Evolutionary conservation across 139 green algal species (phyloP).

Genomic region (Chlorella sorokiniana): DNA sequence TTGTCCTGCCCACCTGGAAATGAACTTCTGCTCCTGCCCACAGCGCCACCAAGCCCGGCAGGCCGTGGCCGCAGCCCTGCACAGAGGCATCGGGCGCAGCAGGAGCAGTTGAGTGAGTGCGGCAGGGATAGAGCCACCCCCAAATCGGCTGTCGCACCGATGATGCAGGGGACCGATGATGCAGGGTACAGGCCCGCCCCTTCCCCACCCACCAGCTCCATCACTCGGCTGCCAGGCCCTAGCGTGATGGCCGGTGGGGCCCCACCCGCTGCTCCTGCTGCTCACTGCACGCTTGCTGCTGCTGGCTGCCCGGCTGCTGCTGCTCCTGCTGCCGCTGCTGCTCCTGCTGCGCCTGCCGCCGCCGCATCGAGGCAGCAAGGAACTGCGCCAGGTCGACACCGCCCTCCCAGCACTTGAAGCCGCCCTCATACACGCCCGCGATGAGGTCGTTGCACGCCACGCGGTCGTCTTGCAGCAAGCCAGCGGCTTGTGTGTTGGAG

Average conservation of each 20-base stretch:
- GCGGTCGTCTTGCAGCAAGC: not conserved
- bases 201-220: slow-evolving; percentile 32
- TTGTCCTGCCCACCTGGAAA: slow-evolving; percentile 38
- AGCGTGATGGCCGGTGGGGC: not conserved
- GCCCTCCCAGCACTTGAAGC: slow-evolving; percentile 96
- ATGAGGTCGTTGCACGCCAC: slow-evolving; percentile 38
- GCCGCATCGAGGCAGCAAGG: slow-evolving; percentile 48
- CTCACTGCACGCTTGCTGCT: not conserved
- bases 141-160: no score
- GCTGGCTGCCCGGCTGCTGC: not conserved
- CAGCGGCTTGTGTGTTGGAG: slow-evolving; percentile 15
- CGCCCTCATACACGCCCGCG: slow-evolving; percentile 57
- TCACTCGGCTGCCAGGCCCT: not conserved
- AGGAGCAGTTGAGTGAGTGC: not conserved
- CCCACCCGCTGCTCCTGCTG: not conserved
- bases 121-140: not conserved
- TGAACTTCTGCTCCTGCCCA: slow-evolving; percentile 57
- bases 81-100: not conserved
- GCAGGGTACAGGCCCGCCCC: no score
- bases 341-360: not conserved
- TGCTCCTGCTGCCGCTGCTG: not conserved
- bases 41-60: slow-evolving; percentile 83
- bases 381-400: slow-evolving; percentile 74
- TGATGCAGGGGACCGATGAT: no score
- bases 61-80: slow-evolving; percentile 89